These are phyloP conservation scores for Piper longum DNA, from an alignment of 164 flowering plant species.

Conservation along the genomic window DNA sequence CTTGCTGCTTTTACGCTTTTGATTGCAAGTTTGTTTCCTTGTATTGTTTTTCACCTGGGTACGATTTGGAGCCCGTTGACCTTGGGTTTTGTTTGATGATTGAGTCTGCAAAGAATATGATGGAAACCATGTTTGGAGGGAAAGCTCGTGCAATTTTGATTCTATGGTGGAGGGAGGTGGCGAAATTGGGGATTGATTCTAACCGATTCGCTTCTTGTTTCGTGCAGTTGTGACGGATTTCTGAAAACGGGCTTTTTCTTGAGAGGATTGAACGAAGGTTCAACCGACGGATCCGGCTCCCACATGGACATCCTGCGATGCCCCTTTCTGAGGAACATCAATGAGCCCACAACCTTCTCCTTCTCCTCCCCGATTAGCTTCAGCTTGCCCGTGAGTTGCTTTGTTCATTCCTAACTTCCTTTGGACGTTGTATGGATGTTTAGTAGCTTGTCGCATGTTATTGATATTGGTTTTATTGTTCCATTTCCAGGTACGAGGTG, in stretches of 20 bases:
- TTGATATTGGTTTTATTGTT: background rate
- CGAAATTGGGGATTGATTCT: no score
- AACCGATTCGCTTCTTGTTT: background rate
- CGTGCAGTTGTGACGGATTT: background rate
- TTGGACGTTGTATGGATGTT: background rate
- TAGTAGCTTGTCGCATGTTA: background rate
- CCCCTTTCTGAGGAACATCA: conserved; percentile 85
- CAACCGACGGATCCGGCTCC: conserved; percentile 15
- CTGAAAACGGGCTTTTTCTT: conserved; percentile 46
- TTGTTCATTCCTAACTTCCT: background rate
- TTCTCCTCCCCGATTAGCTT: conserved; percentile 48
- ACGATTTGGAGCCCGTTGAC: no score
- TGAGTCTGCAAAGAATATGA: no score
- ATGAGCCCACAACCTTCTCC: conserved; percentile 78
- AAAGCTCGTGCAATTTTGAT: no score
- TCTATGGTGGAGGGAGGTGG: no score
- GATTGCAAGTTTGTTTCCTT: no score
- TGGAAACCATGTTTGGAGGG: no score
- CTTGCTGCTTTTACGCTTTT: no score
- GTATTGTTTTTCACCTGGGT: no score
- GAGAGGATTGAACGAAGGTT: conserved; percentile 28
- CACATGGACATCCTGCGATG: conserved; percentile 41
- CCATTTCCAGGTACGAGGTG: conserved; percentile 36
- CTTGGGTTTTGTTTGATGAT: no score
- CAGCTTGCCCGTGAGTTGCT: conserved; percentile 51